phyloP scores from a whole-genome alignment of 495 filamentous ascomycete species.

The Friedmanniomyces simplex region DNA sequence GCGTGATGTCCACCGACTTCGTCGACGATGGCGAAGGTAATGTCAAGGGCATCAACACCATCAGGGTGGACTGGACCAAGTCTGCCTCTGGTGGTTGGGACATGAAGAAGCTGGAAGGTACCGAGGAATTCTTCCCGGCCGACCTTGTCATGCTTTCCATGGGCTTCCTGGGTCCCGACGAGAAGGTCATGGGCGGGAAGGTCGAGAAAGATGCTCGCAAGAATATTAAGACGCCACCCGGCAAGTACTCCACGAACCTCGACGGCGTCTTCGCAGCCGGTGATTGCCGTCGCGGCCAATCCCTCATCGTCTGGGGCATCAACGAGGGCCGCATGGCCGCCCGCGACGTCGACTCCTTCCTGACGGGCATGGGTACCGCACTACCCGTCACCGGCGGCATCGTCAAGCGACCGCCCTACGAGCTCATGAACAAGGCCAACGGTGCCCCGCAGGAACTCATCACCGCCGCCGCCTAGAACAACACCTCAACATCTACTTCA shows the following conservation, averaged over 20 bases:
- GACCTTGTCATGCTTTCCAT: constrained; percentile 95
- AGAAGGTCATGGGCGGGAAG: constrained; percentile 69
- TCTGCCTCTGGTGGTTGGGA: constrained; percentile 87
- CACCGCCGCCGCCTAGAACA: constrained; percentile 26
- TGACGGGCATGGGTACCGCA: constrained; percentile 62
- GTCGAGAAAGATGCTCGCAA: constrained; percentile 90
- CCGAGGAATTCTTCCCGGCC: constrained; percentile 93
- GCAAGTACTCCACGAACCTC: constrained; percentile 80
- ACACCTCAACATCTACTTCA: no score
- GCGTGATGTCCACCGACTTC: constrained; percentile 98
- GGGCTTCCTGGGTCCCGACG: constrained; percentile 97
- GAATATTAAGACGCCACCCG: constrained; percentile 94
- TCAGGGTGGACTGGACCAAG: constrained; percentile 96
- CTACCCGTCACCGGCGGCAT: constrained; percentile 94
- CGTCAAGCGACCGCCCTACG: constrained; percentile 67
- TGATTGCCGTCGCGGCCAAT: constrained; percentile 93
- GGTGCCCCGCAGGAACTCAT: constrained; percentile 26
- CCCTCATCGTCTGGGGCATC: constrained; percentile 98
- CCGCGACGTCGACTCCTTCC: constrained; percentile 85
- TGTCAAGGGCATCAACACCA: constrained; percentile 94
- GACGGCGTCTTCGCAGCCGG: constrained; percentile 90
- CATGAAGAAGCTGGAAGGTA: constrained; percentile 95
- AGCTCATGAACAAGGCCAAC: constrained; percentile 32
- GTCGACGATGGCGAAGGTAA: constrained; percentile 81
- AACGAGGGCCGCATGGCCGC: constrained; percentile 94